Conservation (phyloP, 2,329 filamentous ascomycete genomes). For the Colletotrichum nymphaeae region DNA sequence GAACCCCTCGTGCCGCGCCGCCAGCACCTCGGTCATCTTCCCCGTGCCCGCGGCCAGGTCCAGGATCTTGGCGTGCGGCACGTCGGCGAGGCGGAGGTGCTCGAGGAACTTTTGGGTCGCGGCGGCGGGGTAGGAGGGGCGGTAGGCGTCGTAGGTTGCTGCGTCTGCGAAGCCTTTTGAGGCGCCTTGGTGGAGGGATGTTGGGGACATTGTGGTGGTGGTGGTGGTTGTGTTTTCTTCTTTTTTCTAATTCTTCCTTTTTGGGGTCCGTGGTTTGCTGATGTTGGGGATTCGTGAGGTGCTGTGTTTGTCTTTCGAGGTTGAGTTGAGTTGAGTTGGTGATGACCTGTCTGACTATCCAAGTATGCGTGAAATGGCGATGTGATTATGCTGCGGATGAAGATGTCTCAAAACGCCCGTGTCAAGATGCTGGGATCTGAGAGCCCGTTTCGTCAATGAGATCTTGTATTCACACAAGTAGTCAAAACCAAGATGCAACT, state of each 20-base stretch:
- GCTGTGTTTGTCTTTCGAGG: not conserved
- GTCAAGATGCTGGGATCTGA: too few species aligned
- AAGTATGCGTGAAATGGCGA: not conserved
- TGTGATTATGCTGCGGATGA: not conserved
- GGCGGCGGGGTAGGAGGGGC: conserved; percentile 72
- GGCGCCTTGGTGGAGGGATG: conserved; percentile 62
- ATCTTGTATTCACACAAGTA: not conserved
- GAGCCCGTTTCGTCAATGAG: not conserved
- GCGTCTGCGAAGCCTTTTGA: conserved; percentile 74
- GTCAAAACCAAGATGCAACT: not conserved
- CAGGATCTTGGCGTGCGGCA: conserved; percentile 61
- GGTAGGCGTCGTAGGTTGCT: conserved; percentile 72
- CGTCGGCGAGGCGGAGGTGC: conserved; percentile 62
- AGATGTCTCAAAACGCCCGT: not conserved
- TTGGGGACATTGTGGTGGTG: conserved; percentile 10
- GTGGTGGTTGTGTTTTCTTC: not conserved
- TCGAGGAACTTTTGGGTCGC: conserved; percentile 69
- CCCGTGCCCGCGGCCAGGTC: conserved; percentile 78
- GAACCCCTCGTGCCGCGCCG: conserved; percentile 68
- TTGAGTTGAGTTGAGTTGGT: too few species aligned
- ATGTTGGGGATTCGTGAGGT: not conserved
- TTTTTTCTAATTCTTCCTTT: not conserved
- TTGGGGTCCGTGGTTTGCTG: not conserved
- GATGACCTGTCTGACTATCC: not conserved
- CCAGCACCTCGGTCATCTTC: conserved; percentile 75